These are phyloP conservation scores for Pelargonium fulgidum DNA, from an alignment of 441 rosid genomes.

Conservation along the genomic window DNA sequence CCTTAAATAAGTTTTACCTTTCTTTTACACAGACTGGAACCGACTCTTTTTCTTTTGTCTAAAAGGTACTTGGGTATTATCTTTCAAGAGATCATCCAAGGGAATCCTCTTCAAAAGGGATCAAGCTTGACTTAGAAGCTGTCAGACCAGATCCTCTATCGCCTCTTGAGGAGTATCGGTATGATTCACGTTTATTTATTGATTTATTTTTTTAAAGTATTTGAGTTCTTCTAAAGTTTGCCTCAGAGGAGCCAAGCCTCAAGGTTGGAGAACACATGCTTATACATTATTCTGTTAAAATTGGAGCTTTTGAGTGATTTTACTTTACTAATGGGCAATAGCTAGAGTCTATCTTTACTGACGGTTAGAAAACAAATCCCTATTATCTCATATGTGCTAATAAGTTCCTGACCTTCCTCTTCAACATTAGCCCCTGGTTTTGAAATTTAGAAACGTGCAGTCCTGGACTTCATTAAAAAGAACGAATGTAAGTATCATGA, in stretches of 20 bases:
- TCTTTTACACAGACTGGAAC: slow-evolving; percentile 13
- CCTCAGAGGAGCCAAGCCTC: slow-evolving; percentile 2
- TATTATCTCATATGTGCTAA: neutral
- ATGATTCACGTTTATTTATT: slow-evolving; percentile 16
- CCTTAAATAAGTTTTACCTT: slow-evolving; percentile 6
- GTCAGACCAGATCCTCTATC: slow-evolving; percentile 82
- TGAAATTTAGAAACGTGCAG: neutral
- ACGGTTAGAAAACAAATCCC: neutral
- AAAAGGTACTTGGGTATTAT: slow-evolving; percentile 73
- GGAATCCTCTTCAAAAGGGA: slow-evolving; percentile 74
- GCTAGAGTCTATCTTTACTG: neutral
- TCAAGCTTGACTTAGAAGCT: slow-evolving; percentile 77
- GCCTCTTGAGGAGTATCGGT: slow-evolving; percentile 98
- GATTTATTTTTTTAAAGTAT: neutral
- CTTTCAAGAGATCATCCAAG: slow-evolving; percentile 85
- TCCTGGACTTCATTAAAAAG: neutral
- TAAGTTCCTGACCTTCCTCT: neutral
- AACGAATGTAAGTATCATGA: neutral
- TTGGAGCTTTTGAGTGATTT: neutral
- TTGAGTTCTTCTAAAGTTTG: neutral
- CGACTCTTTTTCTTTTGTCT: slow-evolving; percentile 27
- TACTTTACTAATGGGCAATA: neutral
- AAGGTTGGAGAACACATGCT: neutral
- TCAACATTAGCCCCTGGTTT: neutral
- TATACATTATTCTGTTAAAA: neutral